phyloP scores from a whole-genome alignment of 176 grass and related monocot species.

The Hyparrhenia diplandra region DNA sequence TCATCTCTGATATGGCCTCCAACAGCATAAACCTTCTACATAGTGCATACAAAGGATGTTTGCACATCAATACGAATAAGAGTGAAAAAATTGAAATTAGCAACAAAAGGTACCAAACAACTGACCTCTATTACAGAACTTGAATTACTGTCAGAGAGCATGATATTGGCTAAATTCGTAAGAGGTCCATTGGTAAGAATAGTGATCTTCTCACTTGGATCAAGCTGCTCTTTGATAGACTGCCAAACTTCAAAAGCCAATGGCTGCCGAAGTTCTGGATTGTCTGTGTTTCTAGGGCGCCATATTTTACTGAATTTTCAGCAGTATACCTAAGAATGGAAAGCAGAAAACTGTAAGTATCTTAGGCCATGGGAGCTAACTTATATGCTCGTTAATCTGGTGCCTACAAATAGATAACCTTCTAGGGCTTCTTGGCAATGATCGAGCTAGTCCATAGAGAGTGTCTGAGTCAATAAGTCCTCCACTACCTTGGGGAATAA shows the following conservation, averaged over 20 bases:
- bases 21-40: no score
- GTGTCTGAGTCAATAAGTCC: conserved; percentile 84
- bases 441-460: conserved; percentile 65
- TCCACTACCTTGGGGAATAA: conserved; percentile 72
- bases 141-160: conserved; percentile 51
- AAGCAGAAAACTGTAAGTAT: conserved; percentile 11
- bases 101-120: not conserved
- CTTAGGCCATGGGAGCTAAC: not conserved
- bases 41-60: not conserved
- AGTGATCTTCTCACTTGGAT: conserved; percentile 58
- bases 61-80: not conserved
- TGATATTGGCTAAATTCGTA: conserved; percentile 78
- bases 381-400: conserved; percentile 8
- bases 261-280: conserved; percentile 71
- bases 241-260: conserved; percentile 82
- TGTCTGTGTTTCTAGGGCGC: conserved; percentile 72
- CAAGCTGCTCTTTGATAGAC: conserved; percentile 42
- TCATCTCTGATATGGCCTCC: no score
- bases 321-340: conserved; percentile 56
- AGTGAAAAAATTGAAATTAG: not conserved
- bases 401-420: conserved; percentile 51
- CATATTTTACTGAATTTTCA: conserved; percentile 69
- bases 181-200: conserved; percentile 76
- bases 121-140: conserved; percentile 56
- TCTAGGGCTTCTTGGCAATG: conserved; percentile 79